phyloP scores from a whole-genome alignment of 805 yeast species.

The Saccharomycopsis fibuligera region DNA sequence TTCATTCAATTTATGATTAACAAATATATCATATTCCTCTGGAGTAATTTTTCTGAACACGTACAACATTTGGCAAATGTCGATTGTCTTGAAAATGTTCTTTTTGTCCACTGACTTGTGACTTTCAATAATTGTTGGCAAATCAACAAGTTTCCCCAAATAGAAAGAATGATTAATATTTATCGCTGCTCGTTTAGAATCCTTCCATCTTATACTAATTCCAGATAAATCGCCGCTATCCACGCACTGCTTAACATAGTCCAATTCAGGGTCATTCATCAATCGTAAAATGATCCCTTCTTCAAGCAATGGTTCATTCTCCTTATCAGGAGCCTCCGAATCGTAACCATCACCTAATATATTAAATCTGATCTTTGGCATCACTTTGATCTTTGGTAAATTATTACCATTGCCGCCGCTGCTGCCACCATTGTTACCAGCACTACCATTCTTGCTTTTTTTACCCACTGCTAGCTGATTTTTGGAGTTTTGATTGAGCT shows the following conservation, averaged over 20 bases:
- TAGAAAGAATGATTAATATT: conserved; percentile 33
- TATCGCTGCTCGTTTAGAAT: conserved; percentile 71
- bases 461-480: too few species aligned
- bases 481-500: too few species aligned
- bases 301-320: conserved; percentile 89
- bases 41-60: conserved; percentile 51
- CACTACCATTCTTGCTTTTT: background rate
- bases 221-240: conserved; percentile 72
- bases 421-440: background rate
- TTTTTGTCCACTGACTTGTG: conserved; percentile 86
- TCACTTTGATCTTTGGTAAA: background rate
- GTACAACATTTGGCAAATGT: conserved; percentile 76
- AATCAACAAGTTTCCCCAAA: conserved; percentile 70
- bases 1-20: conserved; percentile 34
- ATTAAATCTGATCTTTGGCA: conserved; percentile 28
- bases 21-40: conserved; percentile 40
- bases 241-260: conserved; percentile 66
- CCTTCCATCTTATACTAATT: conserved; percentile 75
- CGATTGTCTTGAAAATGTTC: conserved; percentile 80
- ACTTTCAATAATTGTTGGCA: conserved; percentile 83
- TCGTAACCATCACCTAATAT: conserved; percentile 95
- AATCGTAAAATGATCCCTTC: conserved; percentile 79
- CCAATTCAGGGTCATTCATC: conserved; percentile 48
- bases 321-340: conserved; percentile 92
- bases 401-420: background rate